Conservation (phyloP, 345 rosid species). For the Euphorbia pulcherrima region DNA sequence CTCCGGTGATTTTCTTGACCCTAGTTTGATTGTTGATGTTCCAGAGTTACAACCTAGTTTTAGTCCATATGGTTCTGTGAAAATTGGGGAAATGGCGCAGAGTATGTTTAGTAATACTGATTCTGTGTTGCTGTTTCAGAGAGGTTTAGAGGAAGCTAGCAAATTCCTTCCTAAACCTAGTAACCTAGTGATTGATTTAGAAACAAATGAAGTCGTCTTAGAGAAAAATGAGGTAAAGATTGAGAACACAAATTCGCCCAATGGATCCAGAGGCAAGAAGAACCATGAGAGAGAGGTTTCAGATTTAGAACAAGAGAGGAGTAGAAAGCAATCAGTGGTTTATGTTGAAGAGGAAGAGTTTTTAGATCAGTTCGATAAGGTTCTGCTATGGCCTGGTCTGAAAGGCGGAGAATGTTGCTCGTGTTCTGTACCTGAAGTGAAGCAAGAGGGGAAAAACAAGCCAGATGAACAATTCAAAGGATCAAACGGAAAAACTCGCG, state of each 20-base stretch:
- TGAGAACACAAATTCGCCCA: conserved; percentile 16
- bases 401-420: conserved; percentile 12
- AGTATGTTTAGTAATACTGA: conserved; percentile 53
- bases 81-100: conserved; percentile 32
- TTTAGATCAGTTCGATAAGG: conserved; percentile 67
- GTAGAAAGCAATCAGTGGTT: conserved; percentile 52
- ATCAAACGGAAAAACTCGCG: conserved; percentile 39
- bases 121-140: conserved; percentile 60
- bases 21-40: conserved; percentile 11
- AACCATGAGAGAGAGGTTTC: conserved; percentile 47
- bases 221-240: conserved; percentile 20
- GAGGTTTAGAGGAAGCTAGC: conserved; percentile 79
- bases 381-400: conserved; percentile 40
- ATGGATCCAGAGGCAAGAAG: conserved; percentile 49
- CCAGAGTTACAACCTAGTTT: conserved; percentile 12
- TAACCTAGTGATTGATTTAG: conserved; percentile 39
- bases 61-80: conserved; percentile 24
- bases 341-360: conserved; percentile 48
- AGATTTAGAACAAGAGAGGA: conserved; percentile 47
- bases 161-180: conserved; percentile 69
- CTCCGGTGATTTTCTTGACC: conserved; percentile 2
- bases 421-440: not conserved
- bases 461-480: conserved; percentile 38
- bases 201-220: conserved; percentile 10
- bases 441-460: conserved; percentile 15